Percentiles rank a stretch among this genome's conserved stretches.
These are phyloP conservation scores for Pleurotus tuber-regium DNA, from an alignment of 768 basidiomycete species.

Conservation along the genomic window DNA sequence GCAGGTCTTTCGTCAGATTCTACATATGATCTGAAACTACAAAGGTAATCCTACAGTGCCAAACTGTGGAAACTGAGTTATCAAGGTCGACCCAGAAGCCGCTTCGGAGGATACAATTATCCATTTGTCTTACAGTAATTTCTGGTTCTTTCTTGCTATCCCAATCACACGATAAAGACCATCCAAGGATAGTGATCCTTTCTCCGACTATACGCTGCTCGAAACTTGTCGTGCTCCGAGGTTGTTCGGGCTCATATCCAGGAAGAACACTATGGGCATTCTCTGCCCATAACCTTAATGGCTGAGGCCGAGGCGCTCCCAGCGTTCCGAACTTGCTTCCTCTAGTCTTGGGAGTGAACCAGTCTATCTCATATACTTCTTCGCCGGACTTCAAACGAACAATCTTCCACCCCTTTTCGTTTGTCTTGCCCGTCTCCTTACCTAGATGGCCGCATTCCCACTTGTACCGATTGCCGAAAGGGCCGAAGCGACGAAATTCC, in stretches of 20 bases:
- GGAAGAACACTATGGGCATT: not conserved
- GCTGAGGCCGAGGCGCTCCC: not conserved
- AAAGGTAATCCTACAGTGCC: not conserved
- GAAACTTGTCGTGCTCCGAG: not conserved
- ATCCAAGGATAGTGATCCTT: not conserved
- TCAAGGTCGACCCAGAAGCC: not conserved
- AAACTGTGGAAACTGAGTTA: not conserved
- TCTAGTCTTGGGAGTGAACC: not conserved
- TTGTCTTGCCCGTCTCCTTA: not conserved
- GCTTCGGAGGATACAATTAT: not conserved
- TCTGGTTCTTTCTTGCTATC: not conserved
- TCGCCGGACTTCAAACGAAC: not conserved
- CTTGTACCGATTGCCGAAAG: not conserved
- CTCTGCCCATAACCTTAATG: not conserved
- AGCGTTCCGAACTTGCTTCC: not conserved
- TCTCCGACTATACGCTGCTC: not conserved
- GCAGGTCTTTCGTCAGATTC: too few species aligned
- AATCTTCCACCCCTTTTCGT: not conserved
- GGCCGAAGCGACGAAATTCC: not conserved
- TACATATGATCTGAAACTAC: too few species aligned
- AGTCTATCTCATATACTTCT: not conserved
- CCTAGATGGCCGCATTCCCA: constrained; percentile 3
- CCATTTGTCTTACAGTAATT: not conserved
- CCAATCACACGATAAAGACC: not conserved
- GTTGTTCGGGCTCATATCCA: not conserved